Evolutionary conservation across 306 rosid genomes (phyloP).

Genomic region (Phaseolus lunatus): DNA sequence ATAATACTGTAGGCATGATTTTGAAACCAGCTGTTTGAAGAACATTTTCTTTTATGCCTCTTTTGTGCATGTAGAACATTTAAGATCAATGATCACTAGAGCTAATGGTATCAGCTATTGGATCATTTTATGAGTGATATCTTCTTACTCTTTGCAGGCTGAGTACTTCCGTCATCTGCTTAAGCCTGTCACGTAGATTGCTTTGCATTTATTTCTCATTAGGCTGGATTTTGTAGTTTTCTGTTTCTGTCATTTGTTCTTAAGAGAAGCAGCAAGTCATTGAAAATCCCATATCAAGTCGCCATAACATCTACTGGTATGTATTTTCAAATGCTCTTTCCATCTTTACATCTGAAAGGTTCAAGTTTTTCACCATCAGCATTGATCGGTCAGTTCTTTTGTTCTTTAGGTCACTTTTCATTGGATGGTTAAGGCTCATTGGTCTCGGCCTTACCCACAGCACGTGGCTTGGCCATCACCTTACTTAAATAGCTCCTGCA

Average conservation of each 20-base stretch:
- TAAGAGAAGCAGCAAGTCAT: slow-evolving; percentile 53
- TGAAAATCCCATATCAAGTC: slow-evolving; percentile 52
- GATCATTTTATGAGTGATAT: slow-evolving; percentile 39
- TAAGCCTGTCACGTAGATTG: slow-evolving; percentile 88
- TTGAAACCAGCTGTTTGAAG: slow-evolving; percentile 39
- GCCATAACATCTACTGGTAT: slow-evolving; percentile 49
- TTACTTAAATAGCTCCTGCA: slow-evolving; percentile 45
- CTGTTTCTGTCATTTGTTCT: slow-evolving; percentile 50
- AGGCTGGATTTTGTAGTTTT: slow-evolving; percentile 57
- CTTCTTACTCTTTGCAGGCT: slow-evolving; percentile 64
- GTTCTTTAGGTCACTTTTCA: slow-evolving; percentile 48
- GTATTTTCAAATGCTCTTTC: slow-evolving; percentile 38
- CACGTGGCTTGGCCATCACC: slow-evolving; percentile 63
- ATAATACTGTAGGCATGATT: slow-evolving; percentile 11
- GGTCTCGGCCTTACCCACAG: slow-evolving; percentile 54
- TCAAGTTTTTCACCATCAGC: slow-evolving; percentile 5
- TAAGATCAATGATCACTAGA: neutral
- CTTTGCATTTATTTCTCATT: slow-evolving; percentile 37
- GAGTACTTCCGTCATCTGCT: slow-evolving; percentile 91
- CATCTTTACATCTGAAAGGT: slow-evolving; percentile 8
- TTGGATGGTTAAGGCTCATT: slow-evolving; percentile 72
- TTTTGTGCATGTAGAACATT: slow-evolving; percentile 23
- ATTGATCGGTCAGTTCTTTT: slow-evolving; percentile 32
- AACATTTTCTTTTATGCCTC: slow-evolving; percentile 19
- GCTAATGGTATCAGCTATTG: slow-evolving; percentile 20